Conservation (phyloP, 2,329 filamentous ascomycete species). For the Scleromitrula shiraiana region DNA sequence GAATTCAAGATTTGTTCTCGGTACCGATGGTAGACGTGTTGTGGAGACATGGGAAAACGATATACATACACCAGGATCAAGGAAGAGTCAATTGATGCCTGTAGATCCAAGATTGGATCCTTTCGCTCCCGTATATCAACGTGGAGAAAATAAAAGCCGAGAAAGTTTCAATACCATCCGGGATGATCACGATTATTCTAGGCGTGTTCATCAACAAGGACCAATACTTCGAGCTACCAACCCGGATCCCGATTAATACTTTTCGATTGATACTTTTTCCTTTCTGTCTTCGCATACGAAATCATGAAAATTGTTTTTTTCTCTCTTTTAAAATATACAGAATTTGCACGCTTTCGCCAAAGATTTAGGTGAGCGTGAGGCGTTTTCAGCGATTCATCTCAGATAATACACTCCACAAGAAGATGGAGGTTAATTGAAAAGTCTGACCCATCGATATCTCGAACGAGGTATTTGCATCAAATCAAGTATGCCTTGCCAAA, state of each 20-base stretch:
- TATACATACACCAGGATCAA: slow-evolving; percentile 20
- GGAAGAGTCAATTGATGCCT: slow-evolving; percentile 48
- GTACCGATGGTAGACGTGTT: slow-evolving; percentile 28
- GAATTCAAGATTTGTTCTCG: slow-evolving; percentile 30
- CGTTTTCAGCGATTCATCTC: slow-evolving; percentile 7
- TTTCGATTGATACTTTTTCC: slow-evolving; percentile 11
- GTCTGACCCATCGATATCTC: neutral
- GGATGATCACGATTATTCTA: slow-evolving; percentile 59
- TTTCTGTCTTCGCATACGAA: slow-evolving; percentile 9
- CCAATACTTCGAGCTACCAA: slow-evolving; percentile 54
- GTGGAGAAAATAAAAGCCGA: slow-evolving; percentile 47
- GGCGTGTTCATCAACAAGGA: slow-evolving; percentile 38
- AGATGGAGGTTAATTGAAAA: slow-evolving; percentile 3
- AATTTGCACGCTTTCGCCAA: slow-evolving; percentile 8
- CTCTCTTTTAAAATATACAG: slow-evolving; percentile 1
- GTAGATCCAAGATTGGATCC: slow-evolving; percentile 58
- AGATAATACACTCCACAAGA: slow-evolving; percentile 3
- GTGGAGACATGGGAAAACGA: slow-evolving; percentile 28
- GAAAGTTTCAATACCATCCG: slow-evolving; percentile 57
- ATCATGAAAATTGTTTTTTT: slow-evolving; percentile 4
- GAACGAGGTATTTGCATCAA: neutral
- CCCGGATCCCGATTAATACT: slow-evolving; percentile 37
- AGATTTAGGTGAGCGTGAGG: slow-evolving; percentile 9
- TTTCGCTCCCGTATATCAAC: slow-evolving; percentile 48
- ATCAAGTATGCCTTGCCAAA: neutral